Conservation (phyloP, 768 basidiomycete species). For the Leccinum subgranulosum region DNA sequence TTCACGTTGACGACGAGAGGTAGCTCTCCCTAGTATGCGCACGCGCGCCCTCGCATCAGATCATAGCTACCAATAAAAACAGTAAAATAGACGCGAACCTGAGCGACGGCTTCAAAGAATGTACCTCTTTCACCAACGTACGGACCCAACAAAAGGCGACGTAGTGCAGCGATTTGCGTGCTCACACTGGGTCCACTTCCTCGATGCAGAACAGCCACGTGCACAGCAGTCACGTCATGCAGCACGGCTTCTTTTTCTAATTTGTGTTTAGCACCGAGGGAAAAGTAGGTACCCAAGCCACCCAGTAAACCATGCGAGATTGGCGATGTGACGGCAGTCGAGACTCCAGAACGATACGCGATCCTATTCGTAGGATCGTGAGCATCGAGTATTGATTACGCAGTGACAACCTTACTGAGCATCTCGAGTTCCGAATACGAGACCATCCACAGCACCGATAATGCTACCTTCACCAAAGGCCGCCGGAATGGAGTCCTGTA, state of each 20-base stretch:
- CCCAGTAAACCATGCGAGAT: slow-evolving; percentile 50
- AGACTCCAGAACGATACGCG: slow-evolving; percentile 74
- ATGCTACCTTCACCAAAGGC: slow-evolving; percentile 39
- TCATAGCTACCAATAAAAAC: neutral
- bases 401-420: slow-evolving; percentile 37
- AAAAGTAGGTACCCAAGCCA: slow-evolving; percentile 64
- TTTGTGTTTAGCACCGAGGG: slow-evolving; percentile 53
- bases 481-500: slow-evolving; percentile 29
- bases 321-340: slow-evolving; percentile 63
- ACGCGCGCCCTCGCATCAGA: slow-evolving; percentile 2
- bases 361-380: slow-evolving; percentile 39
- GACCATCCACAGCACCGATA: slow-evolving; percentile 61
- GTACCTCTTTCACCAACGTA: slow-evolving; percentile 24
- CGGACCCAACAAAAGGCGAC: slow-evolving; percentile 41
- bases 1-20: slow-evolving; percentile 66
- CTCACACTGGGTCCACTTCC: slow-evolving; percentile 46
- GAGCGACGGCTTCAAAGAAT: slow-evolving; percentile 36
- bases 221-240: slow-evolving; percentile 62
- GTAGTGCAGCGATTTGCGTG: slow-evolving; percentile 58
- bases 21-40: slow-evolving; percentile 43
- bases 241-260: slow-evolving; percentile 64
- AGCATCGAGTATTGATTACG: neutral
- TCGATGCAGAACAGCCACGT: slow-evolving; percentile 43
- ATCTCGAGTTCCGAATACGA: slow-evolving; percentile 52
- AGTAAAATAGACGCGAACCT: slow-evolving; percentile 31